Base-by-base conservation (phyloP, 371 early-diverging fungal genomes). In the Paraphysoderma sedebokerense region DNA sequence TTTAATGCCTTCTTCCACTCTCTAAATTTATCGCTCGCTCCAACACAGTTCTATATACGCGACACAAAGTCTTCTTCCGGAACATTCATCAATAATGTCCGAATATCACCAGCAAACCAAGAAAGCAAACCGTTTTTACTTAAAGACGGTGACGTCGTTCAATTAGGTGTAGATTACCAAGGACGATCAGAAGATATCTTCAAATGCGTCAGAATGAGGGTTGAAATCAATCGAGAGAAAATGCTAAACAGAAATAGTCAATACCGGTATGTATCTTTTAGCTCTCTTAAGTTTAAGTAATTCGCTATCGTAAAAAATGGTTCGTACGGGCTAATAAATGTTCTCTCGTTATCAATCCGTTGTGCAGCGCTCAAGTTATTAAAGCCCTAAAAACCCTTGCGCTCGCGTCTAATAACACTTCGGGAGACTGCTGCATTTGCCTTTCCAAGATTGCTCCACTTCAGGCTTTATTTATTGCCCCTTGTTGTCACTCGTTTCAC, bases 151-250 rank as follows among this genome's bases (percentile, higher is more conserved):
- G 95, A 96, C 60, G 67, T 88, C 23, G 61, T 96, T 23, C 90
- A 91, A 58, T 76, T 96, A 38, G 97, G 97, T 27, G 81, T 93
- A 15, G 97, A 96, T 60, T 96, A 88, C 63, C 91, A 90, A 61
- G 97, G 93, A 22, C 89, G 92, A 41, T 65, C 75, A 8, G 76
- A 87, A 62, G 90, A 76, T 50, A 74, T 79, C 15, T 79, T 72
- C 54, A 61, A 77, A 56, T 80, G 85, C 44, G 87, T 86, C 20
- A 81, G 77, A 54, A 86, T 86, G 66, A 55, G 82, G 34, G 68
- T 86, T 38, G 83, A 85, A 63, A 53, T 86, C 32, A 82, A 85
- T 58, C 67, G 82, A 22, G 68, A 42, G 28, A 20, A 28, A 6
- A 30, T 24, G 30, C 23, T 26, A 28, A 23, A 39, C 39, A 28